Evolutionary conservation across 495 filamentous ascomycete genomes (phyloP).

Genomic region (Apodospora peruviana): DNA sequence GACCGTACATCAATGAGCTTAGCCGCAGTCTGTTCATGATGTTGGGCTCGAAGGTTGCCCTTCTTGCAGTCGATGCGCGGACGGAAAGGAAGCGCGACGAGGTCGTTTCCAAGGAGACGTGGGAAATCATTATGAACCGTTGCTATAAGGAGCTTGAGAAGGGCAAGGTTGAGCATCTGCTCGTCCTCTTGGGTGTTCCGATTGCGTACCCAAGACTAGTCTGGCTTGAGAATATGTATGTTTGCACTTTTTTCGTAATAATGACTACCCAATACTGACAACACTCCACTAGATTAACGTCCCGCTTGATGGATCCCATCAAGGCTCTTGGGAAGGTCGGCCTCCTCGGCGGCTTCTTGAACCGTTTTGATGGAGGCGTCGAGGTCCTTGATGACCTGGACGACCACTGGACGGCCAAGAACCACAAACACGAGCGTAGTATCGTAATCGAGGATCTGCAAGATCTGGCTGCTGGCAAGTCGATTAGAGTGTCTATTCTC

Average conservation of each 20-base stretch:
- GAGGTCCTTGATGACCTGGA: conserved; percentile 90
- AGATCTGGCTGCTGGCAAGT: conserved; percentile 83
- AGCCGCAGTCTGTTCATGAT: conserved; percentile 84
- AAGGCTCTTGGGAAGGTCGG: conserved; percentile 83
- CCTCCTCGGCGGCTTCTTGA: conserved; percentile 72
- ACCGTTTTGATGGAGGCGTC: conserved; percentile 85
- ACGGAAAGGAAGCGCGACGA: conserved; percentile 81
- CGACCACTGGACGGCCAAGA: conserved; percentile 95
- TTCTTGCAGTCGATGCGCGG: conserved; percentile 84
- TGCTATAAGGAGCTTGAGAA: conserved; percentile 73
- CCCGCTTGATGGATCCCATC: conserved; percentile 73
- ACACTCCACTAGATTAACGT: conserved; percentile 60
- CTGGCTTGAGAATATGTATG: conserved; percentile 63
- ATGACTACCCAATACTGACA: conserved; percentile 2
- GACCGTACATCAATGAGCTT: conserved; percentile 83
- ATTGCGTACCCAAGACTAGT: conserved; percentile 92
- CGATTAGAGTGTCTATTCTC: conserved; percentile 89
- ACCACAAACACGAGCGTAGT: conserved; percentile 82
- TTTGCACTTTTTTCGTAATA: conserved; percentile 1
- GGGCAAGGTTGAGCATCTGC: conserved; percentile 81
- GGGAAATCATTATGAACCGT: conserved; percentile 78
- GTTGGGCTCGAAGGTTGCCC: conserved; percentile 69
- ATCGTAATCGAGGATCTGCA: conserved; percentile 87
- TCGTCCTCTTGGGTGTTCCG: conserved; percentile 79
- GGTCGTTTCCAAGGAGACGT: conserved; percentile 74